phyloP scores from a whole-genome alignment of 495 filamentous ascomycete genomes.

The Terfezia boudieri region DNA sequence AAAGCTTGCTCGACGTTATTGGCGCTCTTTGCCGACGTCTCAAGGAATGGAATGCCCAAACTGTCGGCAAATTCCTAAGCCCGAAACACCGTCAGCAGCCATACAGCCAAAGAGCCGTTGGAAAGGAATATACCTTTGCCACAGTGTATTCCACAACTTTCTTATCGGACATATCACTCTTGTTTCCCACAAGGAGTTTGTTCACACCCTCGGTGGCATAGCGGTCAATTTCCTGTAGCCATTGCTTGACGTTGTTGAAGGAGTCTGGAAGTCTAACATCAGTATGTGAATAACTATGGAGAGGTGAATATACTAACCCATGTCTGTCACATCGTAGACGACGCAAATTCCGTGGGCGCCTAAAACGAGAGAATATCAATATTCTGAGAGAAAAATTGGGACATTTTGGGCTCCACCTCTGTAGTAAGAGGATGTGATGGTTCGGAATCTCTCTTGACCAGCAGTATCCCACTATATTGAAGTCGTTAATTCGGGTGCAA shows the following conservation, averaged over 20 bases:
- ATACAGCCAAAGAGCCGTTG: background rate
- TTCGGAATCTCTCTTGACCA: conserved; percentile 97
- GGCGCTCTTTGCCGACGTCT: conserved; percentile 98
- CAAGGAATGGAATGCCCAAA: conserved; percentile 96
- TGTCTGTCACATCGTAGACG: conserved; percentile 98
- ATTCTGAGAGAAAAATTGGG: conserved; percentile 1
- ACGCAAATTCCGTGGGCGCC: conserved; percentile 94
- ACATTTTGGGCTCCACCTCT: conserved; percentile 29
- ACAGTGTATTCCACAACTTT: conserved; percentile 99
- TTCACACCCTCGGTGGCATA: conserved; percentile 98
- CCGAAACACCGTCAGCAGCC: conserved; percentile 7
- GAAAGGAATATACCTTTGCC: conserved; percentile 51
- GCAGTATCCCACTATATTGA: conserved; percentile 80
- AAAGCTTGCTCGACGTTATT: conserved; percentile 99
- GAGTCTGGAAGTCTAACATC: conserved; percentile 32
- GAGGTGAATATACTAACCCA: conserved; percentile 26
- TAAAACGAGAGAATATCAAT: background rate
- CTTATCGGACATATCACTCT: conserved; percentile 99
- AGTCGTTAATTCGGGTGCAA: conserved; percentile 2
- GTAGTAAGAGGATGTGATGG: conserved; percentile 99
- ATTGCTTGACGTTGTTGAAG: conserved; percentile 99
- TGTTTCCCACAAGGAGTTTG: conserved; percentile 97
- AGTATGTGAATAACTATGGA: conserved; percentile 1
- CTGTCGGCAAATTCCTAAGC: conserved; percentile 91
- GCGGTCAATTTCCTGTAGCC: conserved; percentile 97